Base-by-base conservation (phyloP, 768 basidiomycete species). In the Mycena metata region DNA sequence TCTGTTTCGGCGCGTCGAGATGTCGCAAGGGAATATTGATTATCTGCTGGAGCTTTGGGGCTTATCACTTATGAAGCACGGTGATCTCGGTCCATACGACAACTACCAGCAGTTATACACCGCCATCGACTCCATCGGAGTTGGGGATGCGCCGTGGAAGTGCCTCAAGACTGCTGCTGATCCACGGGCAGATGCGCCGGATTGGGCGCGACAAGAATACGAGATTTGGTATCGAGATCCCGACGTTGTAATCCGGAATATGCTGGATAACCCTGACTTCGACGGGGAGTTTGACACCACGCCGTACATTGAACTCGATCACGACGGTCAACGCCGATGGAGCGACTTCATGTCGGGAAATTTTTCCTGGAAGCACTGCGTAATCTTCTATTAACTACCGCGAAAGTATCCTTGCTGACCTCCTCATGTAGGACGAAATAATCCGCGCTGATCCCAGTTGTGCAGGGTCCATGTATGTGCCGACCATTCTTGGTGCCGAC, bases 81-180 rank as follows among this genome's bases (percentile, higher is more conserved):
- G 33, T n/a, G 45, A 26, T 16, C 42, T 45, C 3, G 43, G 26
- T 30, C 57, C 57, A 46, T 74, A 74, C 41, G 8, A 21, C 5
- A 51, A 73, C 64, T 58, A 73, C 58, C 33, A 67, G 7, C 60
- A 75, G 2, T 23, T 78, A 3, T 70, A 72, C 60, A 52, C 60
- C 1, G 59, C 69, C 0, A 79, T 80, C 49, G 76, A 80, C 57
- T 24, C 19, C 1, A 72, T 71, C 8, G 10, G 42, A 0, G 26
- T 36, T 70, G 74, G 78, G 8, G 73, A 73, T 36, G 71, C 72
- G 12, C 60, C 71, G 0, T 80, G 79, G 79, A 23, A 73, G 30
- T 65, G 57, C 11, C 70, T 78, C 30, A 64, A 70, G 0, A 60
- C 57, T 56, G 54, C n/a, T 3, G 57, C 63, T 17, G 30, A 35